These are phyloP conservation scores for Barnettozyma sp. DNA, from an alignment of 805 yeast species.

Conservation along the genomic window DNA sequence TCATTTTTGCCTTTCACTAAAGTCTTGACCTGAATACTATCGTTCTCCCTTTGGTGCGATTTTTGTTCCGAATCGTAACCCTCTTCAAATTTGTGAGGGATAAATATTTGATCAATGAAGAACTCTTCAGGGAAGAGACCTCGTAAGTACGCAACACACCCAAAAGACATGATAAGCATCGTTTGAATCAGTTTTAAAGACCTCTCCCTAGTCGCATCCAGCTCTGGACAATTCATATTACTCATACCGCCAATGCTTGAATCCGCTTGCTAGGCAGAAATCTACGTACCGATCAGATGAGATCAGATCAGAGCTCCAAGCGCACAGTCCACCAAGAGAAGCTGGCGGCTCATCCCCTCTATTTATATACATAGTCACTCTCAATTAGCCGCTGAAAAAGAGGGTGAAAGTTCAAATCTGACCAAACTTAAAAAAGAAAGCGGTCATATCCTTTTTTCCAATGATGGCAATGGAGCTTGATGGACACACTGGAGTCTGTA, in stretches of 20 bases:
- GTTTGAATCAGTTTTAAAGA: conserved; percentile 43
- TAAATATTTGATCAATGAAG: conserved; percentile 43
- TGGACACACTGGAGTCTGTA: no score
- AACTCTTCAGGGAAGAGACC: conserved; percentile 51
- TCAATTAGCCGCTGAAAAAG: neutral
- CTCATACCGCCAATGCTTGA: no score
- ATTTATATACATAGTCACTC: neutral
- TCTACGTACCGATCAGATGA: no score
- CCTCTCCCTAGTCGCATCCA: conserved; percentile 28
- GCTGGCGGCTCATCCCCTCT: no score
- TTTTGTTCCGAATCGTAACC: conserved; percentile 21
- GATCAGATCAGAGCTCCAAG: no score
- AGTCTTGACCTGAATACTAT: conserved; percentile 41
- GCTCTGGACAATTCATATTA: conserved; percentile 12
- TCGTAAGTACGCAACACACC: conserved; percentile 50
- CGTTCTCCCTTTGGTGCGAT: conserved; percentile 25
- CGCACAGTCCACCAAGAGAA: no score
- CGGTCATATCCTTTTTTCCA: no score
- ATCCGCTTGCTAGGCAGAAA: no score
- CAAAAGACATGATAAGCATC: conserved; percentile 44
- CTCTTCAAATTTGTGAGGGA: conserved; percentile 29
- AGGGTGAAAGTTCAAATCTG: no score
- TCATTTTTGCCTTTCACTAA: conserved; percentile 38
- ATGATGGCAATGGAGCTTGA: conserved; percentile 1
- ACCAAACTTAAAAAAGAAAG: no score